phyloP scores from a whole-genome alignment of 2,329 filamentous ascomycete genomes.

The Colletotrichum cuscutae region DNA sequence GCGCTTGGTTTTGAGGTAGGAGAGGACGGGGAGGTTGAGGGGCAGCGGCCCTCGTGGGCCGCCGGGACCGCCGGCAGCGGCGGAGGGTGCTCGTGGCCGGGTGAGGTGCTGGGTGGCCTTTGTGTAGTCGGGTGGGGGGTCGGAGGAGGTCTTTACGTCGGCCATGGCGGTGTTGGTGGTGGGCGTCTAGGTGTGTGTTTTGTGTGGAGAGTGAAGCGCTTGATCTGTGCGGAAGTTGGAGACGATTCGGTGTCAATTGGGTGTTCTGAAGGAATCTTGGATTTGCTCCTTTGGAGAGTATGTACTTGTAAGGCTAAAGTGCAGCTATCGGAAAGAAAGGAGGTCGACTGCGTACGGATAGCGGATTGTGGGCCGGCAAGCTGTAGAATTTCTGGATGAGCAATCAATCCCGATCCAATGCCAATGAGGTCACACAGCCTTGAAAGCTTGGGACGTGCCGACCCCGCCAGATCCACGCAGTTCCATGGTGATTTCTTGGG shows the following conservation, averaged over 20 bases:
- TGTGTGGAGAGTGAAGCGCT: not conserved
- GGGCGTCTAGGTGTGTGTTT: too few relatives aligned
- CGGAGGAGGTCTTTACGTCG: conserved; percentile 35
- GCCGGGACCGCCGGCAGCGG: conserved; percentile 40
- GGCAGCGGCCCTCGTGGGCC: conserved; percentile 67
- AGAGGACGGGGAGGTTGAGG: conserved; percentile 83
- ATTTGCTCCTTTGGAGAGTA: not conserved
- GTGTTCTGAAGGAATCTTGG: too few relatives aligned
- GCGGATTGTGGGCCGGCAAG: conserved; percentile 13
- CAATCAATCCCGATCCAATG: conserved; percentile 10
- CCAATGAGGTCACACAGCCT: conserved; percentile 15
- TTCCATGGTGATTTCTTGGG: not conserved
- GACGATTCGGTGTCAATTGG: not conserved
- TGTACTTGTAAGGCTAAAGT: not conserved
- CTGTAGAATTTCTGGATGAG: conserved; percentile 27
- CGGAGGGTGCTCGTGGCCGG: conserved; percentile 35
- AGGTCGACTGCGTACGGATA: not conserved
- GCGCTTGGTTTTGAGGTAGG: conserved; percentile 78
- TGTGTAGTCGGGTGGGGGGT: conserved; percentile 59
- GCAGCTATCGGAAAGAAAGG: conserved; percentile 9
- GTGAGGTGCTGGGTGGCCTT: conserved; percentile 50
- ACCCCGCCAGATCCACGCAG: conserved; percentile 33
- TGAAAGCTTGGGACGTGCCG: conserved; percentile 2
- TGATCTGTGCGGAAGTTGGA: not conserved
- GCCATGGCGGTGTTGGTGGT: conserved; percentile 1